Evolutionary conservation across 805 yeast species (phyloP).

Genomic region (Yarrowia sp.): DNA sequence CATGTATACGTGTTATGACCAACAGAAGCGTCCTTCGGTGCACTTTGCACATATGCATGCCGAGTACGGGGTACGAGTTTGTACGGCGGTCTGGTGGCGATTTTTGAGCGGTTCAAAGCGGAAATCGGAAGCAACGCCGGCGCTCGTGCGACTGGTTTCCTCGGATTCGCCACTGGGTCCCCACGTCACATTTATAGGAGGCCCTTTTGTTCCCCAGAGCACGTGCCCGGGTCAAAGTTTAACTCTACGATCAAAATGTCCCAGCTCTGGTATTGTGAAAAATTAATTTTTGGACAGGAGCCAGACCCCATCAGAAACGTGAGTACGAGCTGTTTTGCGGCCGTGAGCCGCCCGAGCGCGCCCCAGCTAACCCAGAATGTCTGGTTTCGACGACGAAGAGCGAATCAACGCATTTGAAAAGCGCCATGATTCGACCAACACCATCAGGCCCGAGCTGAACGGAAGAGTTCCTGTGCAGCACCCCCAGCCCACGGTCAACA

Average conservation of each 20-base stretch:
- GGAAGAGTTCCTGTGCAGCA: slow-evolving; percentile 4
- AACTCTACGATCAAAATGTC: not conserved
- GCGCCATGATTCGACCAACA: slow-evolving; percentile 20
- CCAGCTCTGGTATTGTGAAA: slow-evolving; percentile 2
- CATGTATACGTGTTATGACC: too few relatives aligned
- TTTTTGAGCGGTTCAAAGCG: too few relatives aligned
- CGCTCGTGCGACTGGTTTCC: too few relatives aligned
- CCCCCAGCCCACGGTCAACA: not conserved
- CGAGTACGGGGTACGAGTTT: too few relatives aligned
- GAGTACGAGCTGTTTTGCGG: too few relatives aligned
- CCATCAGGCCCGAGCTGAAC: slow-evolving; percentile 13
- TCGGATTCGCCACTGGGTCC: not conserved
- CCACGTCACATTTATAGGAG: not conserved
- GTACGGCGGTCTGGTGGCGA: too few relatives aligned
- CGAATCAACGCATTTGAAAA: slow-evolving; percentile 14
- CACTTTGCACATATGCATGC: too few relatives aligned
- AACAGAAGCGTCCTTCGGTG: too few relatives aligned
- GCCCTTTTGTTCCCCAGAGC: not conserved
- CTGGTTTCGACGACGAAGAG: not conserved
- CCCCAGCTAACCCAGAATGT: slow-evolving; percentile 11
- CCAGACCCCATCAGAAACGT: not conserved
- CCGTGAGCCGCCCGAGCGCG: too few relatives aligned
- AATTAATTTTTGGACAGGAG: slow-evolving; percentile 8
- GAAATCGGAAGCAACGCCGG: too few relatives aligned
- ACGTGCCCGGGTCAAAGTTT: slow-evolving; percentile 25